Percentiles rank a stretch among this genome's conserved stretches.
Conservation (phyloP, 139 green algal genomes). For the Chlorella sp. region DNA sequence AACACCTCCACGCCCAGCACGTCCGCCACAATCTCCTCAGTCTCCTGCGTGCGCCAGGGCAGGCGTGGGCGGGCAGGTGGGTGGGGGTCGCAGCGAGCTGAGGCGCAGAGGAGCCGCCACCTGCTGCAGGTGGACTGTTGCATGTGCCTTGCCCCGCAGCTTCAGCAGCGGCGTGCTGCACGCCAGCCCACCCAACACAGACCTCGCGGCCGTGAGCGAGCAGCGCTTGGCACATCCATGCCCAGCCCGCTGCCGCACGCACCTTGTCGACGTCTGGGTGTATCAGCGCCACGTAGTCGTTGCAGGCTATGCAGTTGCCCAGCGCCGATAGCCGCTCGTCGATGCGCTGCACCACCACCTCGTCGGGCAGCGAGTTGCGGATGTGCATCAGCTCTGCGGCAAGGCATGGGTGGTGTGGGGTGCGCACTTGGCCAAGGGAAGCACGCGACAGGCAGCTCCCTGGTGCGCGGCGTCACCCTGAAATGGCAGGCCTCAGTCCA, state of each 20-base stretch:
- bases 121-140: too few relatives aligned
- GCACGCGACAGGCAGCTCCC: too few relatives aligned
- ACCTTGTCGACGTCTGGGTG: constrained; percentile 96
- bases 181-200: not conserved
- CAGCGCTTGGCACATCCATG: too few relatives aligned
- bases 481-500: too few relatives aligned
- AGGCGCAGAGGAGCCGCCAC: too few relatives aligned
- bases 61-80: too few relatives aligned
- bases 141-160: too few relatives aligned
- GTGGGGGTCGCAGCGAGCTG: too few relatives aligned
- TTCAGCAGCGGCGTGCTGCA: not conserved
- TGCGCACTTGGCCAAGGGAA: too few relatives aligned
- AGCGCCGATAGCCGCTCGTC: constrained; percentile 97
- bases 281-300: constrained; percentile 98
- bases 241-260: too few relatives aligned
- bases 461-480: too few relatives aligned
- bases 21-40: constrained; percentile 93
- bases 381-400: constrained; percentile 93
- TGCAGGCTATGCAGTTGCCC: constrained; percentile 98
- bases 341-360: constrained; percentile 97
- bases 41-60: constrained; percentile 64
- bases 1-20: constrained; percentile 99
- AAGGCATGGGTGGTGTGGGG: not conserved
- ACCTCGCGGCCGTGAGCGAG: too few relatives aligned
- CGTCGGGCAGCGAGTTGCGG: constrained; percentile 96